Evolutionary conservation across 2,329 filamentous ascomycete genomes (phyloP).

Genomic region (Alternaria hordeiaustralica): DNA sequence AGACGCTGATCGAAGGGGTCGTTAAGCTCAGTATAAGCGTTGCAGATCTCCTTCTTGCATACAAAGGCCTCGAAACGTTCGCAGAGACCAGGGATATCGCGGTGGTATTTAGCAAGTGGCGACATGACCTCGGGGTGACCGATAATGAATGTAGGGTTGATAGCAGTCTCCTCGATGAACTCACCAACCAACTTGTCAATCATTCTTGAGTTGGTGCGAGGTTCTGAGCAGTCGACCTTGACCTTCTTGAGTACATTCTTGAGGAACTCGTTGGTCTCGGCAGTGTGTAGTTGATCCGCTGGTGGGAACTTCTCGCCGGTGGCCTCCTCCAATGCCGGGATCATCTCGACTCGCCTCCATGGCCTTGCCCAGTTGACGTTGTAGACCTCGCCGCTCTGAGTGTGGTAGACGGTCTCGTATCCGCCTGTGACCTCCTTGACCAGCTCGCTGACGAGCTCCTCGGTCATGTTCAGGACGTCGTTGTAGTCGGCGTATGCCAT

Average conservation of each 20-base stretch:
- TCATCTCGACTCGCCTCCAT: slow-evolving; percentile 96
- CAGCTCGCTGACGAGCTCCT: slow-evolving; percentile 88
- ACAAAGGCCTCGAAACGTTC: slow-evolving; percentile 98
- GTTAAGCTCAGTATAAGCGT: slow-evolving; percentile 98
- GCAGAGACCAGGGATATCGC: slow-evolving; percentile 78
- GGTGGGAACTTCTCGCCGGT: slow-evolving; percentile 94
- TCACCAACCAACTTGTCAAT: slow-evolving; percentile 92
- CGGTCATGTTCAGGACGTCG: slow-evolving; percentile 88
- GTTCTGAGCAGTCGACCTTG: slow-evolving; percentile 86
- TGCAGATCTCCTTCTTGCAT: slow-evolving; percentile 95
- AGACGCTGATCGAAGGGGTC: slow-evolving; percentile 90
- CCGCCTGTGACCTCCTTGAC: slow-evolving; percentile 88
- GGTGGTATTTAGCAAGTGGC: slow-evolving; percentile 94
- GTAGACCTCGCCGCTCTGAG: slow-evolving; percentile 83
- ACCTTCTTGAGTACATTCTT: slow-evolving; percentile 78
- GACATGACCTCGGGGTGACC: slow-evolving; percentile 90
- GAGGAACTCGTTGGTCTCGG: slow-evolving; percentile 88
- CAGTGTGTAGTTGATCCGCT: slow-evolving; percentile 85
- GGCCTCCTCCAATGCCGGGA: slow-evolving; percentile 86
- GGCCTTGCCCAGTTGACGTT: slow-evolving; percentile 96
- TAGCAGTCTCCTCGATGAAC: slow-evolving; percentile 91
- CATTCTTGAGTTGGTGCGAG: slow-evolving; percentile 93
- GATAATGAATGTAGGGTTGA: slow-evolving; percentile 91
- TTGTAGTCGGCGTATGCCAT: slow-evolving; percentile 73
- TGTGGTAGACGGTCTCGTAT: slow-evolving; percentile 85